Base-by-base conservation (phyloP, 2,329 filamentous ascomycete genomes). In the Cladosporium velox region DNA sequence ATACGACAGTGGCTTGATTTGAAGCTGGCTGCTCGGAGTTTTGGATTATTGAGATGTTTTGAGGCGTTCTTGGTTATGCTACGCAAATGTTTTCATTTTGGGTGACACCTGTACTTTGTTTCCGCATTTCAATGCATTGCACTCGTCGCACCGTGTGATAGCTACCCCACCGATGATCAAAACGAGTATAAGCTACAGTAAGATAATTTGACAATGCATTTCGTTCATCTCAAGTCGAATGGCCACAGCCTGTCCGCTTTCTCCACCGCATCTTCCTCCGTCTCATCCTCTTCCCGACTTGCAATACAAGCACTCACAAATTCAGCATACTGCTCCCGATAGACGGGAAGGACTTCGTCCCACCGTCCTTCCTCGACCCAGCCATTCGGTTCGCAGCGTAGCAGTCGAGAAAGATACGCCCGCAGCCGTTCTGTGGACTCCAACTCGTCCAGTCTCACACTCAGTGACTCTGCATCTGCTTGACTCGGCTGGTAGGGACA, bases 321-420 rank as follows among this genome's bases (percentile, higher is more conserved):
- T 21, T 52, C 49, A 52, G 24, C 49, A 18, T 52, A 30, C 26
- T 52, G 49, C 26, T 52, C 26, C 12, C 49, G 26, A 52, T 52
- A 52, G 2, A 52, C 49, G 4, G 49, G 49, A 8, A 51, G 4
- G 15, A 52, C 26, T 26, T 52, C 26, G 1, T 65, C 52, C 62
- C 62, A 65, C 30, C 38, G 49, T 3, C 38, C 41, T 15, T 12
- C 62, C 35, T 58, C 62, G 4, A 65, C 28, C 62, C 62, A 65
- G 35, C 62, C 52, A 34, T 65, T 38, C 21, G 24, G 49, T 7
- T 58, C 62, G 47, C 62, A 65, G 15, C 54, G 21, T 11, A 59
- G 52, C 30, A 59, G 28, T 47, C 51, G 44, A 8, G 51, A 41
- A 28, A 65, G 35, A 58, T 30, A 47, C 52, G 24, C 35, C 21